phyloP scores from a whole-genome alignment of 1,284 basidiomycete genomes.

The Cystobasidium pallidum region DNA sequence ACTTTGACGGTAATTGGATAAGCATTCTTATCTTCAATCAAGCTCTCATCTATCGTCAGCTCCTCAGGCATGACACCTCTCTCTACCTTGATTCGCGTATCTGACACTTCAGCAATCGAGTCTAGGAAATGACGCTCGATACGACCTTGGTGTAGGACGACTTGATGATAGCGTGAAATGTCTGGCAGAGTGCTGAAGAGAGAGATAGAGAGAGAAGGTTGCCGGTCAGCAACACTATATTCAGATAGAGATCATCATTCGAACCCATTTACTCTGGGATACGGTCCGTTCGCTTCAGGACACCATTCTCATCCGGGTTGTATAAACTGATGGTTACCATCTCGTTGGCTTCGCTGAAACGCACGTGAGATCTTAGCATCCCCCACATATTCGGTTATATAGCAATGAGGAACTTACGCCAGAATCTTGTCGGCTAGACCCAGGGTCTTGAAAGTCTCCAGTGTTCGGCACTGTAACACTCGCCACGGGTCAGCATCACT shows the following conservation, averaged over 20 bases:
- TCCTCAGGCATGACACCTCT: constrained; percentile 52
- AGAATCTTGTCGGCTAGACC: constrained; percentile 41
- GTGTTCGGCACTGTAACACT: constrained; percentile 34
- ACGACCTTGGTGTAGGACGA: constrained; percentile 52
- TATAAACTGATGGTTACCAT: constrained; percentile 43
- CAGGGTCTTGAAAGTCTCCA: constrained; percentile 41
- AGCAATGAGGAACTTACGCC: neutral
- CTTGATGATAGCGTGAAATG: constrained; percentile 53
- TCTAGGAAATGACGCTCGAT: constrained; percentile 51
- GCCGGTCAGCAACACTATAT: neutral
- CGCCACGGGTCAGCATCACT: neutral
- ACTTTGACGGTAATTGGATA: constrained; percentile 52
- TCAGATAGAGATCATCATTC: neutral
- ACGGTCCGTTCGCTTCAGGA: constrained; percentile 35
- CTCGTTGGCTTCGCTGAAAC: constrained; percentile 27
- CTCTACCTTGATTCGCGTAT: constrained; percentile 48
- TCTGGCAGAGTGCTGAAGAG: constrained; percentile 52
- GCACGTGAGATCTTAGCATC: neutral
- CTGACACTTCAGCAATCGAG: constrained; percentile 45
- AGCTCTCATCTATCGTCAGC: constrained; percentile 49
- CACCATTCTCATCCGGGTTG: constrained; percentile 44
- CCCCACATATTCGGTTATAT: neutral
- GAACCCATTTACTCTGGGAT: constrained; percentile 34
- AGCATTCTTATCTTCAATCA: constrained; percentile 46
- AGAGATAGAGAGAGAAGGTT: constrained; percentile 15